These are phyloP conservation scores for Aspergillus udagawae DNA, from an alignment of 2,329 filamentous ascomycete genomes.

Conservation along the genomic window DNA sequence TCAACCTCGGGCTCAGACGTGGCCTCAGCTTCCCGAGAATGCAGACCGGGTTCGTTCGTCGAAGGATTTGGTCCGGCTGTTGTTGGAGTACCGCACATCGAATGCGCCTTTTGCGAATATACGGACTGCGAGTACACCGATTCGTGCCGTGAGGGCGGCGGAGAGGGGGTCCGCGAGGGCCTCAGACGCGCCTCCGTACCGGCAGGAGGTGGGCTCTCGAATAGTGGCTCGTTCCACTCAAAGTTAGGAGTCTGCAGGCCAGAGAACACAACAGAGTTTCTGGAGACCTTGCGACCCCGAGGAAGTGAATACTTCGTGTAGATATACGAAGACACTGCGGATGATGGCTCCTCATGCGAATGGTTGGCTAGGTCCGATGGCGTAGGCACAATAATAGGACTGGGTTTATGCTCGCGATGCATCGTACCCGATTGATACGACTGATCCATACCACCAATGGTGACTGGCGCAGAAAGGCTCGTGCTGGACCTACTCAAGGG, in stretches of 20 bases:
- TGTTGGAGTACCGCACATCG: slow-evolving; percentile 24
- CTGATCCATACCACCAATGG: slow-evolving; percentile 26
- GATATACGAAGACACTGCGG: slow-evolving; percentile 68
- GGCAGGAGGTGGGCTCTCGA: slow-evolving; percentile 36
- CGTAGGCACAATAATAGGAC: slow-evolving; percentile 31
- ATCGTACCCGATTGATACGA: slow-evolving; percentile 20
- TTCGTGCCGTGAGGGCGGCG: slow-evolving; percentile 18
- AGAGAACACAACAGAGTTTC: slow-evolving; percentile 58
- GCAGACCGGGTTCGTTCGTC: slow-evolving; percentile 7
- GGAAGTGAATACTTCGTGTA: slow-evolving; percentile 83
- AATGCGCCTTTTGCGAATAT: slow-evolving; percentile 25
- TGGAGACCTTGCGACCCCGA: slow-evolving; percentile 72
- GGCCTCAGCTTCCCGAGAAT: neutral
- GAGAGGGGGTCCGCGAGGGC: slow-evolving; percentile 30
- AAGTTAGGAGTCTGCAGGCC: slow-evolving; percentile 55
- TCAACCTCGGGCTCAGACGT: slow-evolving; percentile 7
- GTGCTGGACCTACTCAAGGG: slow-evolving; percentile 64
- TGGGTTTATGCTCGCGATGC: slow-evolving; percentile 25
- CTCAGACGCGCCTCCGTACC: slow-evolving; percentile 20
- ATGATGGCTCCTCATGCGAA: slow-evolving; percentile 28
- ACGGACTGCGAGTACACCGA: slow-evolving; percentile 16
- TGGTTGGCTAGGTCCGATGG: slow-evolving; percentile 17
- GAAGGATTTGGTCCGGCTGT: slow-evolving; percentile 12
- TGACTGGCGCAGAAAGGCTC: slow-evolving; percentile 32
- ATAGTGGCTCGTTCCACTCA: slow-evolving; percentile 59